These are phyloP conservation scores for Turnera subulata DNA, from an alignment of 345 rosid species.

Conservation along the genomic window DNA sequence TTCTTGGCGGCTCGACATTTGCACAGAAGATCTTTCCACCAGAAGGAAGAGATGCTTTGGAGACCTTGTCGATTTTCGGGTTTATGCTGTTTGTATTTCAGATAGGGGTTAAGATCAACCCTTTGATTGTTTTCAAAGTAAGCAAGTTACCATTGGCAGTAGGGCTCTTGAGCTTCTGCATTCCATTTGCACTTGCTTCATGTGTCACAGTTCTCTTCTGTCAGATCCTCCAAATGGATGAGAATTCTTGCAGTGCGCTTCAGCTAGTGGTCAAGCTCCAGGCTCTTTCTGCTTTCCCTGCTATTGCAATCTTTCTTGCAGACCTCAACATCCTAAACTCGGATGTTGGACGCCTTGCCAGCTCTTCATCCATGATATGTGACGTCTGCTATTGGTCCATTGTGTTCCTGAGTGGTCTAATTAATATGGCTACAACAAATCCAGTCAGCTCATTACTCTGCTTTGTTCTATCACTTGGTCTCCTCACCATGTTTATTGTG, in stretches of 20 bases:
- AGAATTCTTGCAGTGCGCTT: constrained; percentile 11
- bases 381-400: constrained; percentile 9
- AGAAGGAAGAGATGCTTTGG: constrained; percentile 20
- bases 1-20: constrained; percentile 29
- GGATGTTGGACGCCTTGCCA: constrained; percentile 40
- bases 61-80: constrained; percentile 33
- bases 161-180: constrained; percentile 11
- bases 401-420: constrained; percentile 10
- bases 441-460: constrained; percentile 9
- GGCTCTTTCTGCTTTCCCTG: constrained; percentile 37
- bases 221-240: constrained; percentile 9
- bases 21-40: constrained; percentile 24
- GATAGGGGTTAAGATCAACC: constrained; percentile 37
- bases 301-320: constrained; percentile 25
- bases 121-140: constrained; percentile 5
- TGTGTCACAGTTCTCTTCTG: constrained; percentile 5
- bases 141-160: constrained; percentile 7
- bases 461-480: constrained; percentile 9
- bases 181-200: constrained; percentile 14
- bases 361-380: constrained; percentile 26
- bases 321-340: constrained; percentile 41
- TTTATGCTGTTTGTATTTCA: constrained; percentile 33
- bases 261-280: constrained; percentile 9
- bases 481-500: constrained; percentile 10
- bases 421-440: constrained; percentile 1